Evolutionary conservation across 768 basidiomycete genomes (phyloP), one percentile per base, ranked within the genome.

Genomic region (Lentinula edodes): DNA sequence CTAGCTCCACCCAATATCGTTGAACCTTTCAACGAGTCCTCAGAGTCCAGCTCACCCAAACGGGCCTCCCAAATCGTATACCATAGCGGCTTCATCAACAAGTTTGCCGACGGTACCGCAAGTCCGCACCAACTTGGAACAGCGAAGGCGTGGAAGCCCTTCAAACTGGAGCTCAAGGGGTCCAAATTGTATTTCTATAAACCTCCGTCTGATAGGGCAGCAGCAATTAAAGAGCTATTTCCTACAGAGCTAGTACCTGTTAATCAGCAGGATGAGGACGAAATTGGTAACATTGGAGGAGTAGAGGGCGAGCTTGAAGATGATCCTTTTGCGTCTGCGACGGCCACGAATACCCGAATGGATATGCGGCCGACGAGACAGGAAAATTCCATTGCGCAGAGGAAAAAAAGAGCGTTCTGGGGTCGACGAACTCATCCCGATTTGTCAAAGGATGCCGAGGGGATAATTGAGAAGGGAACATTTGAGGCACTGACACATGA

Each of bases 141-240:
- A 1, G 70, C 81, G 0, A 92, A 92, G 66, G 85, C 85, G 0
- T 95, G 93, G 93, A 95, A 94, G 70, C 84, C 90, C 5, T 91
- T 83, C 76, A 93, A 94, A 71, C 80, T 89, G 50, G 88, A 92
- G 66, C 75, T 95, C 34, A 89, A 91, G 68, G 93, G 93, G 6
- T 84, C 88, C 12, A 95, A 95, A 71, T 67, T 95, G 53, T 88
- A 90, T 71, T 90, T 95, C 68, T 93, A 90, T 71, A 95, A 95
- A 67, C 85, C 91, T 0, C 91, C 93, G 0, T 77, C 80, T 34
- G 93, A 95, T 64, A 77, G 86, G 60, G 75, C 73, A 23, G 74
- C 77, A 1, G 87, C 79, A 0, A 79, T 93, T 57, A 90, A 87
- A 69, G 86, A 88, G 7, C 74, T 93, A 28, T 95, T 95, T 67